A percentile compares a stretch with the other conserved stretches of the same genome.
phyloP scores from a whole-genome alignment of 2,329 filamentous ascomycete genomes.

The Coniochaeta prunicola region DNA sequence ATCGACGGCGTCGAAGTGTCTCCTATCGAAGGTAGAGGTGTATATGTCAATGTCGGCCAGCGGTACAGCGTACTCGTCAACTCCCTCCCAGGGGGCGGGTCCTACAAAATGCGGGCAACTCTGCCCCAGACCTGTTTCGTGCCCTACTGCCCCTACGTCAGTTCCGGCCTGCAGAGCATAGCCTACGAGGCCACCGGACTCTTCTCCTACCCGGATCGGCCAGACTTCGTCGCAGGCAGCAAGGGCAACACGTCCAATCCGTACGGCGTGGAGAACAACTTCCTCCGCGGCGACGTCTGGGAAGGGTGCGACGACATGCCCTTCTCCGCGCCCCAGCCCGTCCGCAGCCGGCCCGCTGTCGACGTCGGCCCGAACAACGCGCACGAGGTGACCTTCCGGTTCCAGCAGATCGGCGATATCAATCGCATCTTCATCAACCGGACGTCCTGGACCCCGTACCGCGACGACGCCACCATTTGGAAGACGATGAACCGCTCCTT shows the following conservation, averaged over 20 bases:
- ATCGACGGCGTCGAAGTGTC: conserved; percentile 31
- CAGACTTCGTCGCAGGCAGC: conserved; percentile 12
- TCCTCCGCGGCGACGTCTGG: conserved; percentile 19
- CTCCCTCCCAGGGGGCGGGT: conserved; percentile 21
- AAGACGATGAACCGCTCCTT: conserved; percentile 22
- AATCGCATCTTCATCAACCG: conserved; percentile 29
- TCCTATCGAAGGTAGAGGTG: conserved; percentile 22
- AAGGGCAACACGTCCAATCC: conserved; percentile 21
- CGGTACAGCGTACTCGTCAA: conserved; percentile 27
- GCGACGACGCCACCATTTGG: conserved; percentile 25
- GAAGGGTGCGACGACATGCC: conserved; percentile 27
- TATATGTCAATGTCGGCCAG: conserved; percentile 32
- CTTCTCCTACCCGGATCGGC: conserved; percentile 18
- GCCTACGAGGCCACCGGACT: conserved; percentile 21
- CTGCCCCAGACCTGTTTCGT: conserved; percentile 25
- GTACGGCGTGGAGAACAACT: conserved; percentile 22
- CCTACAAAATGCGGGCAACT: conserved; percentile 28
- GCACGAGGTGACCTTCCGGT: conserved; percentile 26
- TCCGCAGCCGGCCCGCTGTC: conserved; percentile 19
- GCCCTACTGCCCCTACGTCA: conserved; percentile 23
- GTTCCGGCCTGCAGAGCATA: conserved; percentile 18
- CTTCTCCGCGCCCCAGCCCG: conserved; percentile 24
- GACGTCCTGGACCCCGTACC: conserved; percentile 24
- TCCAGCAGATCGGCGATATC: conserved; percentile 25
- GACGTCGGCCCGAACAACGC: conserved; percentile 20